Evolutionary conservation across 106 monocot species (phyloP).

Genomic region (Dendrobium nobile): DNA sequence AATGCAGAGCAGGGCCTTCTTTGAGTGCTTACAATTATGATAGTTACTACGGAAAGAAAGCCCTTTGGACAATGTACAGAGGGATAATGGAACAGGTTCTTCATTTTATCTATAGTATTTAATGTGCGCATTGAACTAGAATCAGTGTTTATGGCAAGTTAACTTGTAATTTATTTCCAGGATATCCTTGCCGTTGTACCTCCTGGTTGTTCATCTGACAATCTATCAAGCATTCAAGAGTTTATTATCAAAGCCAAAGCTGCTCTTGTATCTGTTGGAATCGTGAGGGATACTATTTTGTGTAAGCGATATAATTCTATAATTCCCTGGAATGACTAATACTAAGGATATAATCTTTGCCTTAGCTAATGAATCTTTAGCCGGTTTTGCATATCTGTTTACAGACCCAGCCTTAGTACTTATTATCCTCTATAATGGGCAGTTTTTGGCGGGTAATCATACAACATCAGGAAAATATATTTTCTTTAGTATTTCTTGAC

Average conservation of each 20-base stretch:
- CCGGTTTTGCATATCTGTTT: not conserved
- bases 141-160: not conserved
- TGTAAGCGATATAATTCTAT: conserved; percentile 29
- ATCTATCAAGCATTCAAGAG: conserved; percentile 50
- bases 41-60: conserved; percentile 79
- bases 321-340: not conserved
- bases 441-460: not conserved
- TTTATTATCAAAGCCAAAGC: conserved; percentile 80
- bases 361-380: not conserved
- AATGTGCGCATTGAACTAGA: not conserved
- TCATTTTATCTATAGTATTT: not conserved
- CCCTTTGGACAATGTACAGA: conserved; percentile 74
- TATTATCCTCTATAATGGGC: not conserved
- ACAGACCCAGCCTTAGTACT: not conserved
- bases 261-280: conserved; percentile 91
- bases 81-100: conserved; percentile 98
- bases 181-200: conserved; percentile 69
- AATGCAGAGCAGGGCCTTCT: conserved; percentile 76
- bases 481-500: not conserved
- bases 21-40: conserved; percentile 95
- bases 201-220: conserved; percentile 77
- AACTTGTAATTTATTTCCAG: conserved; percentile 28
- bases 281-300: conserved; percentile 66
- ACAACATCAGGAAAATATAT: not conserved
- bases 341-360: not conserved